A percentile compares a stretch with the other conserved stretches of the same genome.
These are phyloP conservation scores for Aspergillus conjunctus DNA, from an alignment of 495 filamentous ascomycete genomes.

Conservation along the genomic window DNA sequence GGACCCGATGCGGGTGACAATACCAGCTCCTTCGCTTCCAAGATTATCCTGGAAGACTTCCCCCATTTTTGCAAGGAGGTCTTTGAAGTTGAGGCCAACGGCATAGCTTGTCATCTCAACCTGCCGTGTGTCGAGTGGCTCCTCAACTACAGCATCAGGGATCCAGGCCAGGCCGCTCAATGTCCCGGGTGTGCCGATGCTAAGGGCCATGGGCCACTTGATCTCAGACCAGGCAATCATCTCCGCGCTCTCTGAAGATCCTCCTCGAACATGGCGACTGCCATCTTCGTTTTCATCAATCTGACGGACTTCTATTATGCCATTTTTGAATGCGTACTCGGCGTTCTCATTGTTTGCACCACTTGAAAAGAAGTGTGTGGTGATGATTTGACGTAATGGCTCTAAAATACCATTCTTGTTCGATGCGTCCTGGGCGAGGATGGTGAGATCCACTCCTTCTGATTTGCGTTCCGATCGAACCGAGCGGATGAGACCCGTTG, in stretches of 20 bases:
- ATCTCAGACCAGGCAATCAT: neutral
- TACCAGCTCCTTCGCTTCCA: slow-evolving; percentile 45
- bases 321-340: neutral
- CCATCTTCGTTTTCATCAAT: neutral
- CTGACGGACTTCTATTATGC: neutral
- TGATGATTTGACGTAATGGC: neutral
- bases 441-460: neutral
- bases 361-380: neutral
- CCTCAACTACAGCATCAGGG: neutral
- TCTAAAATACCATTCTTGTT: neutral
- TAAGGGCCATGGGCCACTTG: neutral
- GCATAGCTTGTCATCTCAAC: slow-evolving; percentile 1
- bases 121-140: neutral
- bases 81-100: slow-evolving; percentile 47
- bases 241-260: neutral
- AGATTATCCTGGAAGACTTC: slow-evolving; percentile 29
- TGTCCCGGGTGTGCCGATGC: neutral
- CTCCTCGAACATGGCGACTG: neutral
- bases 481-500: neutral
- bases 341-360: neutral
- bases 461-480: neutral
- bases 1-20: slow-evolving; percentile 31
- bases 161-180: neutral
- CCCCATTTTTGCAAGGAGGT: slow-evolving; percentile 44
- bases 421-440: neutral